Evolutionary conservation across 805 yeast genomes (phyloP).

Genomic region (Cephaloascus albidus): DNA sequence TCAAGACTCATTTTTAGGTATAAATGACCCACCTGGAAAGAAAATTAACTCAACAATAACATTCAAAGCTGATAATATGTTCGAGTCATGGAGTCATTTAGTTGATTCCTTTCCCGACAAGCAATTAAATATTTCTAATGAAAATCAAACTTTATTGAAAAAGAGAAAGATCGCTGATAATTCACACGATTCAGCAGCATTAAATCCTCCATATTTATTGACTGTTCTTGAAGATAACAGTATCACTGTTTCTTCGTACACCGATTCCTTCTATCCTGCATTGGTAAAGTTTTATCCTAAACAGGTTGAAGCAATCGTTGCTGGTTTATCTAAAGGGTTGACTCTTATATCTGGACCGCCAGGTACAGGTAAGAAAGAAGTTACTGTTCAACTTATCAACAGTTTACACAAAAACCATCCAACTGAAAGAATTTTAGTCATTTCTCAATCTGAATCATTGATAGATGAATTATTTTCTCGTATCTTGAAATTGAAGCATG

Average conservation of each 20-base stretch:
- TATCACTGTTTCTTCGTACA: constrained; percentile 7
- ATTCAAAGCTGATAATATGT: not conserved
- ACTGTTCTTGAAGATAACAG: not conserved
- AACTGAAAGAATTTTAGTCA: constrained; percentile 8
- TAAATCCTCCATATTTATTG: not conserved
- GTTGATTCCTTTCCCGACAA: constrained; percentile 7
- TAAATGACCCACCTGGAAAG: not conserved
- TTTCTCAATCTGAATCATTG: not conserved
- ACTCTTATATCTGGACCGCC: constrained; percentile 10
- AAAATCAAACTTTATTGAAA: constrained; percentile 1
- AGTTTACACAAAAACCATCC: constrained; percentile 10
- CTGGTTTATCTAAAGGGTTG: constrained; percentile 9
- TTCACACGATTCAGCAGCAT: not conserved
- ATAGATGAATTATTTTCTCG: not conserved
- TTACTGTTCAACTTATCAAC: constrained; percentile 13
- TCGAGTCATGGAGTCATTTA: constrained; percentile 9
- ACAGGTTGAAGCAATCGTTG: constrained; percentile 15
- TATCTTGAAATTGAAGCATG: not conserved
- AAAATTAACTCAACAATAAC: not conserved
- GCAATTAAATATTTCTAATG: constrained; percentile 4
- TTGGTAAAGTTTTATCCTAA: constrained; percentile 6
- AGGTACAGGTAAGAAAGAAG: constrained; percentile 20
- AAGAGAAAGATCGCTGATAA: not conserved
- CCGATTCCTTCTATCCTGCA: constrained; percentile 2
- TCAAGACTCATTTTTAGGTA: not conserved